phyloP scores from a whole-genome alignment of 352 stramenopile species.

The Globisporangium parvum region DNA sequence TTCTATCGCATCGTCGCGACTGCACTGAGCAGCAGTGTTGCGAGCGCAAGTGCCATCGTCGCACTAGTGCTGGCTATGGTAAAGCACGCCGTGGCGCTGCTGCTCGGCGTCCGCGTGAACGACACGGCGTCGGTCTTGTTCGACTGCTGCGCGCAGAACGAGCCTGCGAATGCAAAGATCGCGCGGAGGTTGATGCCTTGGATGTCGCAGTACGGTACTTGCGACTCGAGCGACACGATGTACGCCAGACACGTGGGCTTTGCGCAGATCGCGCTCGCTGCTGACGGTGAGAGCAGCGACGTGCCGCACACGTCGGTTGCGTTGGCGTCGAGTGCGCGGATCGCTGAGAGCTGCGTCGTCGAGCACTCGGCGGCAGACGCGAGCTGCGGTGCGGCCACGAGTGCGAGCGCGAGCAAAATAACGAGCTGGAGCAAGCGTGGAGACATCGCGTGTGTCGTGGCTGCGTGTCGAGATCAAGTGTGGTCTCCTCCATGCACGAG shows the following conservation, averaged over 20 bases:
- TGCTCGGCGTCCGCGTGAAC: constrained; percentile 5
- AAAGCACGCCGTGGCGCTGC: not conserved
- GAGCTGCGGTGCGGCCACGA: not conserved
- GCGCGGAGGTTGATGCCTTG: constrained; percentile 8
- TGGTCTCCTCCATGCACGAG: too few relatives aligned
- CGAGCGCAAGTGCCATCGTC: not conserved
- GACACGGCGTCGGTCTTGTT: constrained; percentile 12
- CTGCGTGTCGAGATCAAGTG: too few relatives aligned
- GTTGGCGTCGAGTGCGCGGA: constrained; percentile 11
- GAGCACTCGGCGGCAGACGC: constrained; percentile 4
- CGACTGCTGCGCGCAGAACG: constrained; percentile 9
- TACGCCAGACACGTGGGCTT: constrained; percentile 10
- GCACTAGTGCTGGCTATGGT: not conserved
- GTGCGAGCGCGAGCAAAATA: not conserved
- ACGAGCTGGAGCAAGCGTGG: too few relatives aligned
- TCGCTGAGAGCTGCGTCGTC: constrained; percentile 3
- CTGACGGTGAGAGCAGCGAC: constrained; percentile 4
- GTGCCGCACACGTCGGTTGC: constrained; percentile 9
- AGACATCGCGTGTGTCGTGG: too few relatives aligned
- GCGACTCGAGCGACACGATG: constrained; percentile 6
- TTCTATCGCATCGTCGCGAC: not conserved
- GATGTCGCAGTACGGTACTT: constrained; percentile 16
- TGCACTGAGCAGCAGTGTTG: not conserved
- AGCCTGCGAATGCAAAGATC: constrained; percentile 8
- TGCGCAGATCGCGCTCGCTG: constrained; percentile 4